phyloP scores from a whole-genome alignment of 2,329 filamentous ascomycete genomes.

The Dactylellina drechsleri region DNA sequence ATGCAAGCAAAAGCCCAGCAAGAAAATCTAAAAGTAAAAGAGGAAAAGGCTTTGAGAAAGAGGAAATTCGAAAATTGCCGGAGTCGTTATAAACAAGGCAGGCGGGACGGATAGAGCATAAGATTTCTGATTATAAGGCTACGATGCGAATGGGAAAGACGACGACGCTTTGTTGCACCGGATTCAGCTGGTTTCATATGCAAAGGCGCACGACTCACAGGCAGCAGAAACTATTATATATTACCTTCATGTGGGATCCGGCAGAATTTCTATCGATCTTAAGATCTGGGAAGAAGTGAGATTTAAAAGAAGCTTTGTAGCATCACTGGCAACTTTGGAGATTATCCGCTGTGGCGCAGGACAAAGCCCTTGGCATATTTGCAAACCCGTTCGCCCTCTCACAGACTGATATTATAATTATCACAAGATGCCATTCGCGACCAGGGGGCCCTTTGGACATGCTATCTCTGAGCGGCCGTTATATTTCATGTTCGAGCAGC shows the following conservation, averaged over 20 bases:
- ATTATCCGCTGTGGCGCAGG: neutral
- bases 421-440: too few species aligned
- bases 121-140: neutral
- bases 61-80: slow-evolving; percentile 15
- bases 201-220: slow-evolving; percentile 19
- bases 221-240: neutral
- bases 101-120: slow-evolving; percentile 3
- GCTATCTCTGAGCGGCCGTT: too few species aligned
- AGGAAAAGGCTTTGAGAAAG: neutral
- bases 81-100: slow-evolving; percentile 13
- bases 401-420: too few species aligned
- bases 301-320: too few species aligned
- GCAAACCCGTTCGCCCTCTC: neutral
- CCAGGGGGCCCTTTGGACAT: too few species aligned
- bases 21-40: too few species aligned
- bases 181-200: slow-evolving; percentile 7
- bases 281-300: neutral
- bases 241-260: neutral
- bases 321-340: neutral
- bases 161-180: neutral
- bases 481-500: neutral
- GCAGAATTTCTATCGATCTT: neutral
- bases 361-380: neutral
- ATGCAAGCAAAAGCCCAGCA: too few species aligned
- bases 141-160: too few species aligned